Conservation (phyloP, 345 rosid species). For the Viola odorata region DNA sequence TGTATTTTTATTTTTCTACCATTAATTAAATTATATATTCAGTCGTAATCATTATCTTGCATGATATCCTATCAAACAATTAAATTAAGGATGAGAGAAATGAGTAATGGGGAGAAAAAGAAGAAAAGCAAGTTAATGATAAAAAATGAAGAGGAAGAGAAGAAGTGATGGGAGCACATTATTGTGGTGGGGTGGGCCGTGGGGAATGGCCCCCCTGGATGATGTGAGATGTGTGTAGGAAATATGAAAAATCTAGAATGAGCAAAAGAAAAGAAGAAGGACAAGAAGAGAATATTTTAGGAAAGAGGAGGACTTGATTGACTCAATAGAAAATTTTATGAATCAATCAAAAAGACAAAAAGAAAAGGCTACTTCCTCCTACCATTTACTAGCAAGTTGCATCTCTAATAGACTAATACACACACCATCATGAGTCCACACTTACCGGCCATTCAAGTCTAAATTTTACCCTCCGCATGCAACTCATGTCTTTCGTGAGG, state of each 20-base stretch:
- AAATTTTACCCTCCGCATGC: too few species aligned
- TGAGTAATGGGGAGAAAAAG: not conserved
- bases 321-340: not conserved
- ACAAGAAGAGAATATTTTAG: not conserved
- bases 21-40: not conserved
- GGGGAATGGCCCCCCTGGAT: not conserved
- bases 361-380: too few species aligned
- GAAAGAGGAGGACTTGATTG: slow-evolving; percentile 7
- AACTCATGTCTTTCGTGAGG: too few species aligned
- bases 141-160: slow-evolving; percentile 8
- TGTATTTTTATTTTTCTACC: not conserved
- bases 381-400: too few species aligned
- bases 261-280: not conserved
- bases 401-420: too few species aligned
- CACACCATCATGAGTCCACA: too few species aligned
- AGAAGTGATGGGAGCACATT: slow-evolving; percentile 2
- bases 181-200: too few species aligned
- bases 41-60: slow-evolving; percentile 11
- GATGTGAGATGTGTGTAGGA: not conserved
- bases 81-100: slow-evolving; percentile 10
- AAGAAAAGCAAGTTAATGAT: slow-evolving; percentile 9
- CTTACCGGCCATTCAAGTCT: too few species aligned
- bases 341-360: slow-evolving; percentile 1
- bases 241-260: too few species aligned
- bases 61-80: slow-evolving; percentile 4